A percentile compares a stretch with the other conserved stretches of the same genome.
These are phyloP conservation scores for Neckera pumila DNA, from an alignment of 225 moss, liverwort and hornwort species.

Conservation along the genomic window DNA sequence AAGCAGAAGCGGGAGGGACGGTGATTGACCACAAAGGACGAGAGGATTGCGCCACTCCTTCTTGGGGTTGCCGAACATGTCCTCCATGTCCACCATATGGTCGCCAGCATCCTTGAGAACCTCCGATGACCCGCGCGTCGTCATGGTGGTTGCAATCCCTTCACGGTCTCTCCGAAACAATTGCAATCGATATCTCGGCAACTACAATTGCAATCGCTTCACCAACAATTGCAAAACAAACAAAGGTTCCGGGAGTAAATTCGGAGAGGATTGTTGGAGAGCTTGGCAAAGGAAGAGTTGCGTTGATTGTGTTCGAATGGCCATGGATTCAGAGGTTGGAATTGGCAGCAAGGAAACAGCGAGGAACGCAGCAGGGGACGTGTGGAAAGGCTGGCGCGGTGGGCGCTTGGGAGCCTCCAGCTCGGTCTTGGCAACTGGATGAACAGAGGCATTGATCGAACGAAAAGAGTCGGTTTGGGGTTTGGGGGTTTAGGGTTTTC, in stretches of 20 bases:
- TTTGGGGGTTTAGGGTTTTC: too few relatives aligned
- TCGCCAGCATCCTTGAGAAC: constrained; percentile 3
- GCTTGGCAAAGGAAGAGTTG: neutral
- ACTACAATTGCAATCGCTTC: neutral
- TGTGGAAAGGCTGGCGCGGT: neutral
- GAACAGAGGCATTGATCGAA: neutral
- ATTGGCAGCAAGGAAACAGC: neutral
- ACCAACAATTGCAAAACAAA: neutral
- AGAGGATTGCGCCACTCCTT: constrained; percentile 62
- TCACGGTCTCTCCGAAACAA: neutral
- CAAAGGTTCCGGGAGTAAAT: neutral
- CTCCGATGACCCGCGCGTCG: constrained; percentile 3
- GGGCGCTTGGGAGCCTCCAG: neutral
- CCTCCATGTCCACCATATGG: constrained; percentile 21
- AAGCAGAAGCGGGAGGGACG: neutral
- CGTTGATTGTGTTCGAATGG: neutral
- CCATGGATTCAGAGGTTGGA: neutral
- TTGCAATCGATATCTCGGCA: neutral
- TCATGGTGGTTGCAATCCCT: neutral
- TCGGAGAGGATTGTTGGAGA: too few relatives aligned
- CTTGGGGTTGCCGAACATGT: constrained; percentile 49
- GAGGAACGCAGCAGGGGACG: neutral
- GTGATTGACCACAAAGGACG: constrained; percentile 48
- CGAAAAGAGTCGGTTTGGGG: neutral
- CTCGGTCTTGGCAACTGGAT: neutral